These are phyloP conservation scores for Pyrus hybrid DNA, from an alignment of 331 rosid species.

Conservation along the genomic window DNA sequence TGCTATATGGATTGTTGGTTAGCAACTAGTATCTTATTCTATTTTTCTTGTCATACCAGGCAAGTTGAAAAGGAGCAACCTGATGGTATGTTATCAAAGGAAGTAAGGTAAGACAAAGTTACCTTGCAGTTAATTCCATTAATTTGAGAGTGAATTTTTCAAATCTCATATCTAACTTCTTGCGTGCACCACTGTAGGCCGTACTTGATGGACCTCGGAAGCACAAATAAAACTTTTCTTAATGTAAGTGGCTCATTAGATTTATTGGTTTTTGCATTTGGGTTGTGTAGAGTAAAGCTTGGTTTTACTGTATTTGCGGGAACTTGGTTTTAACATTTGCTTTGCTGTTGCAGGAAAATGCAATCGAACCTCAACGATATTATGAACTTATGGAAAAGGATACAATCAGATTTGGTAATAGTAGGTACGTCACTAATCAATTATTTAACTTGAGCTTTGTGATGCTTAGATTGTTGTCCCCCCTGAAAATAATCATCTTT, in stretches of 20 bases:
- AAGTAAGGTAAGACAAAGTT: constrained; percentile 42
- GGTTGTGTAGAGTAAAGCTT: background rate
- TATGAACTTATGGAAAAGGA: constrained; percentile 87
- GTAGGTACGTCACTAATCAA: constrained; percentile 52
- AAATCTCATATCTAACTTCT: constrained; percentile 19
- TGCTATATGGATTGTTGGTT: background rate
- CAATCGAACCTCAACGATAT: constrained; percentile 91
- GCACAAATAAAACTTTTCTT: constrained; percentile 89
- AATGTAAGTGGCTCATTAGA: constrained; percentile 49
- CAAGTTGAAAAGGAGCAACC: constrained; percentile 79
- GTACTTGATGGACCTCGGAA: constrained; percentile 96
- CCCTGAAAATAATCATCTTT: background rate
- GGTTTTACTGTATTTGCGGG: constrained; percentile 1
- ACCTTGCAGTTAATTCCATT: background rate
- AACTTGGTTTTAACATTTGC: background rate
- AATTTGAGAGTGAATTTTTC: background rate
- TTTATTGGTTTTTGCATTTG: constrained; percentile 4
- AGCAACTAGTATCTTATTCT: background rate
- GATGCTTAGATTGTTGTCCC: background rate
- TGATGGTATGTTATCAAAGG: constrained; percentile 59
- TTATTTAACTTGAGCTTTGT: background rate
- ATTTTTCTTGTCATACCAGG: constrained; percentile 23
- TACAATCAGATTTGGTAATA: constrained; percentile 89
- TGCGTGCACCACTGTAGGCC: constrained; percentile 45
- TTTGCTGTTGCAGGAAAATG: constrained; percentile 55